Base-by-base conservation (phyloP, 1,284 basidiomycete species). In the Neolentinus lepideus region DNA sequence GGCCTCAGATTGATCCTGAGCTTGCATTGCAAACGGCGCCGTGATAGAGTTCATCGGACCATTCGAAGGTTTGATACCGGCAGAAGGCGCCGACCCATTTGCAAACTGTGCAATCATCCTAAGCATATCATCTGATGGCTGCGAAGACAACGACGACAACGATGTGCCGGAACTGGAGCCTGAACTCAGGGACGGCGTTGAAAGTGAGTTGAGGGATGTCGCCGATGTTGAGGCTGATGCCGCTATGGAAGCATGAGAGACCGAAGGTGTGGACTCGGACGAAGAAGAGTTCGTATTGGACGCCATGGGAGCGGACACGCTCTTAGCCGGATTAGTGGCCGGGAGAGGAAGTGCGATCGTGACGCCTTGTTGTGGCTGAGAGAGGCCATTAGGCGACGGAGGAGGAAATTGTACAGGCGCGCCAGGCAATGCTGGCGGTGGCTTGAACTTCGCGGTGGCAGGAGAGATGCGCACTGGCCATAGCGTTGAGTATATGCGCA, bases 391-490 rank as follows among this genome's bases (percentile, higher is more conserved):
- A 45, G 66, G 64, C 9, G 66, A 56, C 46, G 67, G 62, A 16
- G 74, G 63, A 12, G 75, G 72, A 55, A 76, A 75, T 51, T 76
- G 79, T 31, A 78, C 69, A 56, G 78, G 75, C 26, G 80, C 72
- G 8, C 70, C 65, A 9, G 72, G 62, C 47, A 73, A 63, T n/a
- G 71, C 65, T 2, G 74, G 73, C 9, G 80, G 77, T 2, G 81
- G 76, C 69, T 90, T 92, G 71, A 85, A 88, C 67, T 92, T 92
- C 19, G 90, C 90, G 0, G 90, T 92, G n/a, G 90, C 90, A 25
- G 90, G 88, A 9, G 90, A 92, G 59, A 92, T 90, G 56, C 90
- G 86, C 90, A 92, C 89, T 91, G 63, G 60, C 59, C 55, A 46
- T 68, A 58, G 65, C 62, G 70, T 65, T 69, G 64, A 64, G 31